Percentiles rank a stretch among this genome's conserved stretches.
Conservation (phyloP, 495 filamentous ascomycete species). For the Hyaloscypha hepaticicola region DNA sequence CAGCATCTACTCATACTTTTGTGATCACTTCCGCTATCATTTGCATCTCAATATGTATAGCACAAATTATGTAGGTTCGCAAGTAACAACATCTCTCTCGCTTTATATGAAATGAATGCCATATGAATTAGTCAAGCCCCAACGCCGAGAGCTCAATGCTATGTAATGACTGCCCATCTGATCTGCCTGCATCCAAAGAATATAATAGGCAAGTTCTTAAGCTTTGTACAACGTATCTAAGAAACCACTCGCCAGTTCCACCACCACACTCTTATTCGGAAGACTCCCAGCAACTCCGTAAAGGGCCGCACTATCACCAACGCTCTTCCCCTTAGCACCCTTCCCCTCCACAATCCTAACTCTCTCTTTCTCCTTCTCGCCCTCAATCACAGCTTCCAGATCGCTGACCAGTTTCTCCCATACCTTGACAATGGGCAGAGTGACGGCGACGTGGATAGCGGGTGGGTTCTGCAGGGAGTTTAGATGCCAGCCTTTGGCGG, state of each 20-base stretch:
- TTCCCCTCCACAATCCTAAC: slow-evolving; percentile 71
- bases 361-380: slow-evolving; percentile 66
- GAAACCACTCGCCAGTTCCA: slow-evolving; percentile 86
- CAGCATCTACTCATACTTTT: too few relatives aligned
- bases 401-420: slow-evolving; percentile 79
- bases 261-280: slow-evolving; percentile 93
- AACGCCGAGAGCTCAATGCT: neutral
- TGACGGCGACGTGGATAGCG: slow-evolving; percentile 97
- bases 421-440: slow-evolving; percentile 75
- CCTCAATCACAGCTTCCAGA: slow-evolving; percentile 73
- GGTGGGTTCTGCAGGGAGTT: slow-evolving; percentile 87
- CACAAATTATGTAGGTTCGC: too few relatives aligned
- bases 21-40: too few relatives aligned
- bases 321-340: slow-evolving; percentile 59
- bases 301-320: slow-evolving; percentile 78
- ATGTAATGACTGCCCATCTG: neutral
- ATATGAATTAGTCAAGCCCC: neutral
- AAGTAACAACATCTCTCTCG: too few relatives aligned
- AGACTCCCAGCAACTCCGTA: slow-evolving; percentile 95
- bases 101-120: neutral
- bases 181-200: neutral
- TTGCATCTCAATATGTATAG: too few relatives aligned
- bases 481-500: slow-evolving; percentile 84
- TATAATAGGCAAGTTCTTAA: slow-evolving; percentile 33
- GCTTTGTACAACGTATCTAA: slow-evolving; percentile 96